Evolutionary conservation across 352 stramenopile species (phyloP), one percentile per base, ranked within the genome.

Genomic region (Aphanomyces stellatus): DNA sequence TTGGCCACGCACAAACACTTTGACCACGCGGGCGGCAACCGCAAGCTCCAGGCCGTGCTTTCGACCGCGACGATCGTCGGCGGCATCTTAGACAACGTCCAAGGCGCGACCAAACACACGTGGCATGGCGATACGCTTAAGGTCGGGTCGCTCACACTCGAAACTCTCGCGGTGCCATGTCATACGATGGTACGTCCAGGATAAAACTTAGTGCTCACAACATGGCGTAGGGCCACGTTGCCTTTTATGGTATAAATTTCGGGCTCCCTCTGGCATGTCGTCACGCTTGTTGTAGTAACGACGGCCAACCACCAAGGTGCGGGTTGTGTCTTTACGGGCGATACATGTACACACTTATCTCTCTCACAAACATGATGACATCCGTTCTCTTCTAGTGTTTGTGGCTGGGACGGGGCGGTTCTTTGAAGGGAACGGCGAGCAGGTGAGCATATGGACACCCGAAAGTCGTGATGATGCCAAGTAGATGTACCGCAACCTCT

Each of bases 1-100:
- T 76, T 97, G 11, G 97, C 90, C 53, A 98, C 91, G 0, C 91
- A 98, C 74, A 90, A 85, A 61, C 91, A 98, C 74, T 88, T 74
- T 78, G 91, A 97, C 72, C 91, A 98, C 67, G 76, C 90, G 0
- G 91, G 90, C 8, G 91, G 91, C 48, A 97, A 97, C 66, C 53
- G 75, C 17, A 80, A 85, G 11, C 74, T 98, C 28, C 43, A 43
- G 22, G 35, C 55, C 4, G 55, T 22, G 11, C 43, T 64, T 8
- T 62, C 74, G 22, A 30, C 62, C 48, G 78, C 96, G 40, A 67
- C 70, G 1, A 79, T 97, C 17, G 70, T 91, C 24, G 94, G 91
- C 6, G 81, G 85, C 40, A 72, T 77, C 3, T 84, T 82, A 55
- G 77, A 96, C 55, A 62, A 41, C 22, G 75, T 98, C 33, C 70